These are phyloP conservation scores for Aschersonia sp. DNA, from an alignment of 2,329 filamentous ascomycete genomes.

Conservation along the genomic window DNA sequence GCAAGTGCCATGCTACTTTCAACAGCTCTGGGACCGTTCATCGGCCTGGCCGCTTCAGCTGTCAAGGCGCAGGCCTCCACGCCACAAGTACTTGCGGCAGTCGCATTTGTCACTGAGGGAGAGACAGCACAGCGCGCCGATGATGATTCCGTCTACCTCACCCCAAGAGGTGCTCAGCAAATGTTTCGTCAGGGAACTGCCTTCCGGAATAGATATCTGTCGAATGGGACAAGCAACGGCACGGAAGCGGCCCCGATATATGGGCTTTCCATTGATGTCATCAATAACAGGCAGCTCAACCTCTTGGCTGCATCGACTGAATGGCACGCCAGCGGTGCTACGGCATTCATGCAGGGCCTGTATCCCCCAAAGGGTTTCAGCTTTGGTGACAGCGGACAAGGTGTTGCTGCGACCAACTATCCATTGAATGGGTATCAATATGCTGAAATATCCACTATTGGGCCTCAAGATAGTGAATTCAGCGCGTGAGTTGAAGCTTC, in stretches of 20 bases:
- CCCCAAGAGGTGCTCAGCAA: conserved; percentile 38
- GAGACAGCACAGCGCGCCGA: conserved; percentile 32
- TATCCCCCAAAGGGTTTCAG: conserved; percentile 49
- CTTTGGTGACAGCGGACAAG: conserved; percentile 8
- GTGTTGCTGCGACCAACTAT: conserved; percentile 37
- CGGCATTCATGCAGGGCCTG: conserved; percentile 69
- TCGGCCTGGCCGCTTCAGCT: neutral
- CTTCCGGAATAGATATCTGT: conserved; percentile 35
- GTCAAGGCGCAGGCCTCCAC: conserved; percentile 4
- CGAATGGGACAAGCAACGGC: conserved; percentile 7
- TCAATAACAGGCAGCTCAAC: conserved; percentile 33
- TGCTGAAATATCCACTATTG: conserved; percentile 46
- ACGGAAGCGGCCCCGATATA: conserved; percentile 20
- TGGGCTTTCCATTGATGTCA: conserved; percentile 24
- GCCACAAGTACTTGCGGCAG: conserved; percentile 32
- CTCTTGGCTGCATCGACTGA: conserved; percentile 25
- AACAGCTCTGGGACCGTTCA: neutral
- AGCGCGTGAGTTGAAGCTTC: conserved; percentile 24
- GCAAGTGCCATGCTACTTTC: neutral
- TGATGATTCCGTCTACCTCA: conserved; percentile 21
- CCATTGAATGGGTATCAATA: conserved; percentile 73
- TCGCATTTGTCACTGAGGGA: conserved; percentile 35
- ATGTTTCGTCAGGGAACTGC: conserved; percentile 30
- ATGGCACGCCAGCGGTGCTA: conserved; percentile 49
- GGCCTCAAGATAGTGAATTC: conserved; percentile 26